Percentiles rank a stretch among this genome's conserved stretches.
Conservation (phyloP, 371 early-diverging fungal genomes). For the Rhizopus arrhizus region DNA sequence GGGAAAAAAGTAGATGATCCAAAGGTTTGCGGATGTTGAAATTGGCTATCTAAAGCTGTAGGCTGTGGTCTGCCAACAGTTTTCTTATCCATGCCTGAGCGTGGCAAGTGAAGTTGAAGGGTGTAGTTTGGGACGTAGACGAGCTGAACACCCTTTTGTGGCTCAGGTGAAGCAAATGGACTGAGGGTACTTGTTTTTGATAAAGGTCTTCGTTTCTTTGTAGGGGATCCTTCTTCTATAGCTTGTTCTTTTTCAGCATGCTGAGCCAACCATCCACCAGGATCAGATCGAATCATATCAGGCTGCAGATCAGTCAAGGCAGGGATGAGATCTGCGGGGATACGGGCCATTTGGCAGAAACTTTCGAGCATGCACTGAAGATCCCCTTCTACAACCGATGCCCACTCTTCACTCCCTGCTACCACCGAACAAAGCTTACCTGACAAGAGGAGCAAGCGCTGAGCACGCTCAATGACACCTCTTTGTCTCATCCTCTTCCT, state of each 20-base stretch:
- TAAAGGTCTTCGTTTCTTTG: conserved; percentile 37
- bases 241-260: conserved; percentile 31
- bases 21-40: conserved; percentile 16
- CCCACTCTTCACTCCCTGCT: conserved; percentile 43
- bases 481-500: conserved; percentile 49
- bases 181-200: conserved; percentile 8
- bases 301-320: conserved; percentile 27
- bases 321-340: conserved; percentile 19
- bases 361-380: conserved; percentile 38
- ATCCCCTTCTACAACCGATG: conserved; percentile 34
- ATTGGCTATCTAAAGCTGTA: not conserved
- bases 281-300: conserved; percentile 26
- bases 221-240: conserved; percentile 23
- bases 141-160: conserved; percentile 44
- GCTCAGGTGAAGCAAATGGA: conserved; percentile 9
- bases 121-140: conserved; percentile 42
- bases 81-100: not conserved
- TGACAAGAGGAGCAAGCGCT: conserved; percentile 31
- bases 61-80: not conserved
- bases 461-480: conserved; percentile 40
- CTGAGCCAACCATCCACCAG: conserved; percentile 31
- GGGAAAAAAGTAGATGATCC: conserved; percentile 30
- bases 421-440: conserved; percentile 43
- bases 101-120: conserved; percentile 24
- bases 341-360: conserved; percentile 33